These are phyloP conservation scores for Podospora tetraspora DNA, from an alignment of 495 filamentous ascomycete genomes.

Conservation along the genomic window DNA sequence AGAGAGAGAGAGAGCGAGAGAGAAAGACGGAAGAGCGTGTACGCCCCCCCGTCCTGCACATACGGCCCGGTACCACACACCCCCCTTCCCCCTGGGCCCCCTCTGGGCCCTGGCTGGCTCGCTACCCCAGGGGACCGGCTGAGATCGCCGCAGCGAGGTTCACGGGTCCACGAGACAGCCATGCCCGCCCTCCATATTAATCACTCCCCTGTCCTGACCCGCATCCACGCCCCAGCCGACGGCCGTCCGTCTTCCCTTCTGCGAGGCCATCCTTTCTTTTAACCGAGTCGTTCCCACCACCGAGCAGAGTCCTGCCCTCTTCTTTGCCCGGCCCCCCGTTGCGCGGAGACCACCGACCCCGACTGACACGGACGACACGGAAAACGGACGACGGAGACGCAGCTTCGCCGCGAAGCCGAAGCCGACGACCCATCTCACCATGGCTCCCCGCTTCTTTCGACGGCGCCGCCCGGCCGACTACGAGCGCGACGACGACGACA, in stretches of 20 bases:
- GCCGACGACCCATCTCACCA: slow-evolving; percentile 6
- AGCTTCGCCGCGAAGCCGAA: slow-evolving; percentile 2
- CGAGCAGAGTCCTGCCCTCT: slow-evolving; percentile 11
- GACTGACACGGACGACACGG: slow-evolving; percentile 3
- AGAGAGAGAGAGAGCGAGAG: neutral
- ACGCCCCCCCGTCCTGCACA: neutral
- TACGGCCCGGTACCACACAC: neutral
- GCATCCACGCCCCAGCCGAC: slow-evolving; percentile 8
- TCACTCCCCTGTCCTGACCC: slow-evolving; percentile 17
- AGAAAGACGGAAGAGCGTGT: neutral
- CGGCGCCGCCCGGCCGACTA: slow-evolving; percentile 24
- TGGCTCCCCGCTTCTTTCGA: slow-evolving; percentile 23
- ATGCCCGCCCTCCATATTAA: slow-evolving; percentile 26
- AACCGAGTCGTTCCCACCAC: slow-evolving; percentile 17
- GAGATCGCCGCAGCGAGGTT: slow-evolving; percentile 19
- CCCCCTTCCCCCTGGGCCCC: neutral
- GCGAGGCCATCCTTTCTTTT: slow-evolving; percentile 12
- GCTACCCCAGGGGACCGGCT: slow-evolving; percentile 17
- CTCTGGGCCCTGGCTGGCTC: neutral
- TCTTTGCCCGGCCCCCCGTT: slow-evolving; percentile 19
- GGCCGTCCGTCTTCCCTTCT: slow-evolving; percentile 1
- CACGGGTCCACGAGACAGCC: slow-evolving; percentile 20
- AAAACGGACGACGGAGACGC: neutral
- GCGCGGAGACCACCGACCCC: slow-evolving; percentile 22
- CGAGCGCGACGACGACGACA: slow-evolving; percentile 19